Evolutionary conservation across 805 yeast genomes (phyloP), one percentile per base, ranked within the genome.

Genomic region (Sugiyamaella marilandica): DNA sequence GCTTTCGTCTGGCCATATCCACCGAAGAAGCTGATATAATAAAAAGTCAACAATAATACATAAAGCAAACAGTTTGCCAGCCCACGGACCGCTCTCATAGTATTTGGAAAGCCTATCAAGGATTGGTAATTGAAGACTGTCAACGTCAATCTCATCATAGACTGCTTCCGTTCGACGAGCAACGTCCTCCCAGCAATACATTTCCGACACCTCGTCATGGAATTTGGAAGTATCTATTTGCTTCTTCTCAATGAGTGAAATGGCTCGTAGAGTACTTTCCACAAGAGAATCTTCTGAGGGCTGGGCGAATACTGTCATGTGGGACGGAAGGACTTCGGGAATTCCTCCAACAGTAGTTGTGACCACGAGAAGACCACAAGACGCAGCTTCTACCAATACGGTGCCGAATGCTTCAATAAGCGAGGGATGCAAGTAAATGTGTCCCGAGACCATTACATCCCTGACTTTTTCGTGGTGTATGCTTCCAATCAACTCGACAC

Each of bases 321-420:
- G 87, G 21, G 77, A 76, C 0, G 99, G 99, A 36, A 94, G 70
- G 2, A 94, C 98, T 65, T 94, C 99, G 0, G 97, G 97, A 37
- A 94, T 91, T 4, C 99, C 99, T 10, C 99, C 99, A 0, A 94
- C 99, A 53, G 83, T 82, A 0, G 99, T 94, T 0, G 97, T 90
- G 0, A 94, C 99, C 1, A 94, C 96, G 16, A 87, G 75, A 35
- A 94, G 68, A 0, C 97, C 97, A 73, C 98, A 94, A 0, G 96
- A 85, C 0, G 97, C 99, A 0, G 99, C 99, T 66, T 94, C 99
- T 0, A 94, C 96, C 10, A 94, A 71, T 0, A 89, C 98, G 0
- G 99, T 94, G 2, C 99, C 99, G 70, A 94, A 94, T 0, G 98
- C 99, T 66, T 94, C 99, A 0, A 98, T 94, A 39, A 94, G 74